These are phyloP conservation scores for Penicillium griseofulvum DNA, from an alignment of 2,329 filamentous ascomycete genomes.

Conservation along the genomic window DNA sequence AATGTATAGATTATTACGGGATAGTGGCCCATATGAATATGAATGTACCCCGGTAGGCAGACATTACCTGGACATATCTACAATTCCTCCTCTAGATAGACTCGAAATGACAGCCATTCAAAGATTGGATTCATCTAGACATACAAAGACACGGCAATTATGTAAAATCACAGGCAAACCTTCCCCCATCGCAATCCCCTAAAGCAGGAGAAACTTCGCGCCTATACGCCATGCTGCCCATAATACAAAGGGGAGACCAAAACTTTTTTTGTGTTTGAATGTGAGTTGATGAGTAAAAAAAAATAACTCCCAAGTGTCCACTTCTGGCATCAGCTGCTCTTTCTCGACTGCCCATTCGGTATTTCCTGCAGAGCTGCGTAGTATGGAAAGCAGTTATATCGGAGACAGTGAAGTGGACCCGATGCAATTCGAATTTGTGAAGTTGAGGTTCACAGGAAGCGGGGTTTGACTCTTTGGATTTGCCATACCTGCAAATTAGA, in stretches of 20 bases:
- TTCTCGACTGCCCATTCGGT: not conserved
- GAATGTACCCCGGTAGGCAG: too few species aligned
- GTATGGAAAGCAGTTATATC: not conserved
- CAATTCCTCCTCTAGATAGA: too few species aligned
- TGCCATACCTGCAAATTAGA: not conserved
- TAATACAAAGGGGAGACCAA: conserved; percentile 32
- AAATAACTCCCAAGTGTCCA: conserved; percentile 22
- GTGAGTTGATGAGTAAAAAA: conserved; percentile 5
- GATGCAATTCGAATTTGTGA: conserved; percentile 7
- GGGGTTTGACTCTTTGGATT: not conserved
- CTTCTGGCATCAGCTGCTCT: conserved; percentile 3
- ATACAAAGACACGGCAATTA: conserved; percentile 20
- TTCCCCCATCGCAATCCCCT: conserved; percentile 17
- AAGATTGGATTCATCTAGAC: conserved; percentile 22
- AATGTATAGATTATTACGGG: too few species aligned
- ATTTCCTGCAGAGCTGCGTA: not conserved
- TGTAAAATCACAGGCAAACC: conserved; percentile 21
- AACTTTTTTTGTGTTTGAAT: conserved; percentile 25
- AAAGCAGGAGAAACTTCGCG: conserved; percentile 32
- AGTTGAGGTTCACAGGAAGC: conserved; percentile 2
- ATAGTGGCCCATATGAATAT: too few species aligned
- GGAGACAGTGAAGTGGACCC: conserved; percentile 6
- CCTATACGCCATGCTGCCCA: conserved; percentile 42
- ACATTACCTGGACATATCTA: too few species aligned
- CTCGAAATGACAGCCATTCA: conserved; percentile 3